Percentiles rank a stretch among this genome's conserved stretches.
These are phyloP conservation scores for Retiboletus flavoniger DNA, from an alignment of 1,284 basidiomycete genomes.

Conservation along the genomic window DNA sequence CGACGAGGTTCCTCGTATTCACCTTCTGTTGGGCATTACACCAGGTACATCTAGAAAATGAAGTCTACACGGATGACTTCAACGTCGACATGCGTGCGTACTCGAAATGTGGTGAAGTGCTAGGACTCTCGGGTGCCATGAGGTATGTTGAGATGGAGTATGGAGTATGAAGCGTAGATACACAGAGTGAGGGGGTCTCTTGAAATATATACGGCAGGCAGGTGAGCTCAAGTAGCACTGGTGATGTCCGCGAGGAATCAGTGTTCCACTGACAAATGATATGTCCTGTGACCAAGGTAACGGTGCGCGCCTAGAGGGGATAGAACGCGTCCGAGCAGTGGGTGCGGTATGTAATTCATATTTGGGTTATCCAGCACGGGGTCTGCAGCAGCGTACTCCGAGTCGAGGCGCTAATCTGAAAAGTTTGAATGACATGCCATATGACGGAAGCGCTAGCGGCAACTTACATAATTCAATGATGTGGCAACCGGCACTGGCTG, in stretches of 20 bases:
- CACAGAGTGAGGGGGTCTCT: background rate
- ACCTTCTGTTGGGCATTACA: conserved; percentile 10
- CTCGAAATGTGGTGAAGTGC: background rate
- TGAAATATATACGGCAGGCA: background rate
- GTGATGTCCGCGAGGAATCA: background rate
- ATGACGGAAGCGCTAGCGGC: too few relatives aligned
- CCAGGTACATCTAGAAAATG: conserved; percentile 6
- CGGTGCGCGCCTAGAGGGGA: too few relatives aligned
- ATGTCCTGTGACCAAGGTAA: background rate
- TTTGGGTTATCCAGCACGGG: too few relatives aligned
- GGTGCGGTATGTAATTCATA: too few relatives aligned
- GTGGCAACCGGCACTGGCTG: too few relatives aligned
- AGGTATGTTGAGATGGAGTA: background rate
- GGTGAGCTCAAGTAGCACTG: conserved; percentile 4
- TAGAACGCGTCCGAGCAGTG: too few relatives aligned
- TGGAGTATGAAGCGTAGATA: too few relatives aligned
- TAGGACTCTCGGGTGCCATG: background rate
- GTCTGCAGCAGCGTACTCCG: too few relatives aligned
- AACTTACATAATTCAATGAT: too few relatives aligned
- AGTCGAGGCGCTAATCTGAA: too few relatives aligned
- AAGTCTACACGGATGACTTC: background rate
- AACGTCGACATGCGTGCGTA: background rate
- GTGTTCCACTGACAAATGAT: background rate
- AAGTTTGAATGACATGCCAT: too few relatives aligned
- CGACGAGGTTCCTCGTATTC: conserved; percentile 25